Evolutionary conservation across 768 basidiomycete species (phyloP).

Genomic region (Suillus americanus): DNA sequence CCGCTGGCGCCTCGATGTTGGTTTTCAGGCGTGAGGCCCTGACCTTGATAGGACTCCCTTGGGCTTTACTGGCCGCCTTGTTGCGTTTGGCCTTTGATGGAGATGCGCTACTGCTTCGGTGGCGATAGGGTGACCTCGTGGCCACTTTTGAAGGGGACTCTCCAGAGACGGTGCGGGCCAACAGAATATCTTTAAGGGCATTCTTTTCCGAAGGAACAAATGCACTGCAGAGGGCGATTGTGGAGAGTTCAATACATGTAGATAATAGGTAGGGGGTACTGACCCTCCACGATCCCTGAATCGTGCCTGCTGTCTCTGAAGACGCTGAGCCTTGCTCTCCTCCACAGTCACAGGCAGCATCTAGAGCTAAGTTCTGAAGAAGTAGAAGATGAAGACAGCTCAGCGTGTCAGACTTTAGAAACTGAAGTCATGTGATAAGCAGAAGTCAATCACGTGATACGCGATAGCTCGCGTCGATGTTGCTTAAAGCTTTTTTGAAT

Average conservation of each 20-base stretch:
- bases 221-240: conserved; percentile 34
- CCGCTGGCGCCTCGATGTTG: not conserved
- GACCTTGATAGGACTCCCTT: not conserved
- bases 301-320: conserved; percentile 62
- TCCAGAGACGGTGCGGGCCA: conserved; percentile 47
- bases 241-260: not conserved
- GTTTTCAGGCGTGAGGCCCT: not conserved
- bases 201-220: conserved; percentile 54
- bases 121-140: not conserved
- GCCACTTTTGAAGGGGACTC: conserved; percentile 43
- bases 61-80: not conserved
- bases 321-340: conserved; percentile 59
- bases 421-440: not conserved
- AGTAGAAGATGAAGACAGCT: not conserved
- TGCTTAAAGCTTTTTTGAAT: too few species aligned
- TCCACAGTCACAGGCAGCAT: conserved; percentile 40
- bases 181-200: conserved; percentile 50
- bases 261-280: conserved; percentile 18
- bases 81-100: conserved; percentile 6
- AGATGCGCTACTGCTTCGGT: not conserved
- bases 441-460: not conserved
- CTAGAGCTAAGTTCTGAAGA: not conserved
- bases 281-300: conserved; percentile 71
- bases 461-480: not conserved
- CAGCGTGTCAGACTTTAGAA: not conserved